Base-by-base conservation (phyloP, 441 rosid genomes). In the Populus hybrid region DNA sequence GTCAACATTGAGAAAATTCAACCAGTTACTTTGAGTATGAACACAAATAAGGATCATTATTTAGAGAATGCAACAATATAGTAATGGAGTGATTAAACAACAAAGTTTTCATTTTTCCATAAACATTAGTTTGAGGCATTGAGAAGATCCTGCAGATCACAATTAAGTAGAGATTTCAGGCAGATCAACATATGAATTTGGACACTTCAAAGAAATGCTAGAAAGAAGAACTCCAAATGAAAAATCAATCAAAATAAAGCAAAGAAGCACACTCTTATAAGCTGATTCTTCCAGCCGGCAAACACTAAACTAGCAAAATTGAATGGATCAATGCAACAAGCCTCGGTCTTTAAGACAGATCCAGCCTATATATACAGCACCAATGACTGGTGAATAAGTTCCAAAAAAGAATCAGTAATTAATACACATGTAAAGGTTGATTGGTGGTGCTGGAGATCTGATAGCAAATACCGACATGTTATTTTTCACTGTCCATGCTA, bases 401-500 rank as follows among this genome's bases (percentile, higher is more conserved):
- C 19, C 23, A 6, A 1, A 24, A 9, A 32, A 6, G 30, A 36
- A 59, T 23, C 5, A 19, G 32, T 10, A 28, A 8, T 0, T 19
- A 67, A 34, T 11, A 61, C 9, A 32, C 36, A 59, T 24, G 18
- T 0, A 24, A 32, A 21, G 69, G 67, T 46, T 30, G 32, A 30
- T 21, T 46, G 23, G 32, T 73, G 61, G 23, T 19, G 19, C 7
- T 6, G 68, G 77, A 75, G 80, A 79, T 83, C 82, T 67, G 72
- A 79, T 32, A 57, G 72, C 82, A 75, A 81, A 84, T 24, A 81
- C 88, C 86, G 82, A 86, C 86, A 85, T 35, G 8, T 23, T 71
- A 28, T 40, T 36, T 80, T 14, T 64, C 30, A 71, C 78, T 75
- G 69, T 82, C 70, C 69, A 68, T 26, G 74, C 64, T 28, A 66